Conservation (phyloP, 169 alveolate species). For the Cardiosporidium cionae region DNA sequence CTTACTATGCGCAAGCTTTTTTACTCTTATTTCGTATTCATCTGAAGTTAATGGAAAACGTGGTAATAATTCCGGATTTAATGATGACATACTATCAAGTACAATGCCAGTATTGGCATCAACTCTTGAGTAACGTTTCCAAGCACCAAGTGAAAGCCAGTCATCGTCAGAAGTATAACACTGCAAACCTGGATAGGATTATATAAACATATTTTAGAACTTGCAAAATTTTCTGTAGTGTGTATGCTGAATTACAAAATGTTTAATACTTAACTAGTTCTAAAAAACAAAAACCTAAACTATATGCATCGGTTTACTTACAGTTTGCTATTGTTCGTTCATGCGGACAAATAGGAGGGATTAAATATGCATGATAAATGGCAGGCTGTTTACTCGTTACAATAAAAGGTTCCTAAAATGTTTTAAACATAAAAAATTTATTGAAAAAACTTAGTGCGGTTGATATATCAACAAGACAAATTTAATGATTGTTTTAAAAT, state of each 20-base stretch:
- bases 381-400: background rate
- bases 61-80: conserved; percentile 8
- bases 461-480: no score
- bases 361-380: conserved; percentile 21
- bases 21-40: background rate
- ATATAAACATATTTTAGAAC: no score
- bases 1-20: background rate
- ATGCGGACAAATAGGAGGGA: conserved; percentile 26
- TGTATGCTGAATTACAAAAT: no score
- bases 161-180: conserved; percentile 29
- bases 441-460: no score
- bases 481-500: no score
- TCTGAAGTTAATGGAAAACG: background rate
- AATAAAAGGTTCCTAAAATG: conserved; percentile 4
- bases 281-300: no score
- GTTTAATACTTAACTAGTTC: no score
- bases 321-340: conserved; percentile 13
- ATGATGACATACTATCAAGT: conserved; percentile 14
- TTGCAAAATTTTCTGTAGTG: no score
- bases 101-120: background rate
- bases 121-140: conserved; percentile 2
- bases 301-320: background rate
- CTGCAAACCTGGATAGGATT: conserved; percentile 12
- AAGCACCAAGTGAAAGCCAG: conserved; percentile 22
- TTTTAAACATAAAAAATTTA: background rate